Base-by-base conservation (phyloP, 345 rosid species). In the Salix arbutifolia region DNA sequence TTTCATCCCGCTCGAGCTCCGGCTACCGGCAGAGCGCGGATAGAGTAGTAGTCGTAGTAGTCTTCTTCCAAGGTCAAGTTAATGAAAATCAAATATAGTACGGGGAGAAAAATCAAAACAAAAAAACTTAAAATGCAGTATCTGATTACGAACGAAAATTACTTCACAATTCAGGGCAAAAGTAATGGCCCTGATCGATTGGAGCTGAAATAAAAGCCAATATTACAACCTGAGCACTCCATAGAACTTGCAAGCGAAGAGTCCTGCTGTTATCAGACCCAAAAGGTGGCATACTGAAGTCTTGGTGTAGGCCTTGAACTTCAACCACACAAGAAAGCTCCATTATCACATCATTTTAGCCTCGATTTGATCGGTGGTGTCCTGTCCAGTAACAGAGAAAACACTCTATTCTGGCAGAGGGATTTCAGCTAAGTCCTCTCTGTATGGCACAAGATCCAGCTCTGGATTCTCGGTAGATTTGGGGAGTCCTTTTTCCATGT, bases 341-440 rank as follows among this genome's bases (percentile, higher is more conserved):
- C 62, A 3, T 56, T 31, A 56, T 56, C 3, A 56, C 28, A 9
- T 3, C 6, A n/a, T 9, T n/a, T 58, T 7, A 23, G 4, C 28
- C 62, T 25, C 28, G 26, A n/a, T 56, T 56, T 56, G 11, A 56
- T 9, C 4, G 1, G 62, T 9, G 13, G 62, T 35, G 46, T 38
- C 70, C 3, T 9, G 69, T 35, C 38, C 70, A 37, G 10, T 16
- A n/a, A 58, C 62, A 58, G 25, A 25, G 62, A 58, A 10, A 5
- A n/a, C 11, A 3, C 30, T 11, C 77, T 82, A 87, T 12, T 82
- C 17, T 1, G 91, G 89, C 0, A 85, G 56, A 8, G 87, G 85
- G 8, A 85, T 69, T 60, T 86, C 81, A 2, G 88, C 89, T 16
- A 90, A 80, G 80, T 88, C 92, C 84, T 88, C 86, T 74, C 90